Evolutionary conservation across 2,329 filamentous ascomycete species (phyloP), one percentile per base, ranked within the genome.

Genomic region (Fusarium sp.): DNA sequence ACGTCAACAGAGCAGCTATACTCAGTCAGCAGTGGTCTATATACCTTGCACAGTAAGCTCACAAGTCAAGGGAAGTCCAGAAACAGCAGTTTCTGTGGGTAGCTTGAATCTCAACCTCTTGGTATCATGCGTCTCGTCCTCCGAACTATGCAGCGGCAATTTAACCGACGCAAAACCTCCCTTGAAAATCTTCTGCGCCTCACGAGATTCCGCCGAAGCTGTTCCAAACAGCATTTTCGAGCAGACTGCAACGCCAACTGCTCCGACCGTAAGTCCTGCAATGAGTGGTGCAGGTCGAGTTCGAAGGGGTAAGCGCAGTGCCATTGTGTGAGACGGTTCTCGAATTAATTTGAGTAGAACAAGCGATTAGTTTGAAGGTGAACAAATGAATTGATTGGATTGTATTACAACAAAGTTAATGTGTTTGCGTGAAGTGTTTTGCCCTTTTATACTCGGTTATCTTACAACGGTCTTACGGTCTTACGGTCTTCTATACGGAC

Each of bases 91-190:
- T 5, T 82, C 75, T 18, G 85, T 82, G 0, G 88, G 86, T 11
- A 90, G 80, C 65, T 85, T 85, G 68, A 91, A 91, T 7, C 87
- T 83, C 60, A 91, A 77, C 20, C 82, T 82, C 79, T 89, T 90
- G 15, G 87, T 89, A 75, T 91, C 87, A 78, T 89, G 87, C 74
- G 87, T 90, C 66, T 90, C 84, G 38, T 79, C 69, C 74, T 89
- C 85, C 15, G 83, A 80, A 70, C 85, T 87, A 62, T 88, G 81
- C 5, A 91, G 80, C 27, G 81, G 81, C 13, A 90, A 79, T 7
- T 82, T 84, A 7, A 84, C 79, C 73, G 88, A 85, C 0, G 81
- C 79, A 0, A 82, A 81, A 0, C 83, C 83, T 0, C 70, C 64
- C 4, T 79, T 79, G 63, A 84, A 83, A 2, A 79, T 59, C 66